A percentile compares a stretch with the other conserved stretches of the same genome.
Conservation (phyloP, 2,329 filamentous ascomycete genomes). For the Talaromyces funiculosus region DNA sequence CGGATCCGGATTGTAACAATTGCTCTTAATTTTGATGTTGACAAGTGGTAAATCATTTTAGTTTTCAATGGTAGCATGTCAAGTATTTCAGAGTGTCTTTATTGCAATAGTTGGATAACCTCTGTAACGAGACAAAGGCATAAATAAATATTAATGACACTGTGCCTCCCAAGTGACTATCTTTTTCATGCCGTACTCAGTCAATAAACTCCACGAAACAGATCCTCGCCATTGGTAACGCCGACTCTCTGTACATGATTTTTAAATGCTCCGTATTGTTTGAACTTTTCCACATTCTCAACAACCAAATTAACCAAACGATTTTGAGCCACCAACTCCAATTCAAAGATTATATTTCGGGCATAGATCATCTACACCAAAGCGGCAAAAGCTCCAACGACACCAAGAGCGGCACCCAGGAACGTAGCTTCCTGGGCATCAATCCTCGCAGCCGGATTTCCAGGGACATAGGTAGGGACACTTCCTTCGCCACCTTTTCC, state of each 20-base stretch:
- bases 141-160: not conserved
- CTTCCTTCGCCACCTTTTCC: constrained; percentile 12
- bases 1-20: not conserved
- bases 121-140: no score
- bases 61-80: no score
- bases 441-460: constrained; percentile 8
- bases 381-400: constrained; percentile 5
- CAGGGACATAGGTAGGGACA: constrained; percentile 1
- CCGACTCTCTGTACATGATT: not conserved
- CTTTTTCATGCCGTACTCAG: not conserved
- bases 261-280: not conserved
- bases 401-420: constrained; percentile 9
- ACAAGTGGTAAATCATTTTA: no score
- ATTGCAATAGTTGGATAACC: no score
- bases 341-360: not conserved
- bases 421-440: constrained; percentile 4
- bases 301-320: not conserved
- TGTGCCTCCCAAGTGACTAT: not conserved
- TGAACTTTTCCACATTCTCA: not conserved
- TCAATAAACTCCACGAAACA: not conserved
- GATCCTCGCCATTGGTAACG: not conserved
- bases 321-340: not conserved
- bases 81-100: no score
- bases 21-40: no score
- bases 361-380: not conserved